These are phyloP conservation scores for Boechera divaricarpa DNA, from an alignment of 345 rosid genomes.

Conservation along the genomic window DNA sequence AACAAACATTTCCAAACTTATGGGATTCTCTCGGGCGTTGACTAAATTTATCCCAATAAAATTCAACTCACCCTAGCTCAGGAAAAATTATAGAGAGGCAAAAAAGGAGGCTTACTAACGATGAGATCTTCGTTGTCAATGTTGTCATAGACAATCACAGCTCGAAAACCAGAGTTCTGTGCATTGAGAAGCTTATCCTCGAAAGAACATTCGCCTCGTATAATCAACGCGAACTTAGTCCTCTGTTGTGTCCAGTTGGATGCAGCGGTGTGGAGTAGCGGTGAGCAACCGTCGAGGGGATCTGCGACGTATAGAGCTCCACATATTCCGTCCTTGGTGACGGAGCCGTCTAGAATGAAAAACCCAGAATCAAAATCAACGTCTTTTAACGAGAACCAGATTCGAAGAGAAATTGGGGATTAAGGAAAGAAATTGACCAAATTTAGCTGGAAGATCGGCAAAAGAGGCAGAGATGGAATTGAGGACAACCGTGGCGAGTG, in stretches of 20 bases:
- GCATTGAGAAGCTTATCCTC: constrained; percentile 65
- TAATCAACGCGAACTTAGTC: constrained; percentile 55
- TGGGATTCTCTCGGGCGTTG: too few species aligned
- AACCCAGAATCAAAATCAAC: not conserved
- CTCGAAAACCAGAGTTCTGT: constrained; percentile 59
- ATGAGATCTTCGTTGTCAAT: constrained; percentile 55
- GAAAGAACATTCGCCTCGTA: constrained; percentile 69
- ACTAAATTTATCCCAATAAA: too few species aligned
- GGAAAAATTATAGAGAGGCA: not conserved
- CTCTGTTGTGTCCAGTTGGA: constrained; percentile 44
- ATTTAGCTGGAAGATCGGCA: constrained; percentile 78
- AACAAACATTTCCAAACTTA: too few species aligned
- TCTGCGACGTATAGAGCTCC: constrained; percentile 68
- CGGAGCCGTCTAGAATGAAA: constrained; percentile 46
- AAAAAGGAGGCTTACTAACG: constrained; percentile 53
- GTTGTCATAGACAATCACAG: constrained; percentile 70
- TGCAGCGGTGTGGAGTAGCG: constrained; percentile 41
- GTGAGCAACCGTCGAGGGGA: constrained; percentile 67
- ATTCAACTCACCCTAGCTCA: too few species aligned
- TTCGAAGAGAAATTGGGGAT: not conserved
- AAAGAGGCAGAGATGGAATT: constrained; percentile 58
- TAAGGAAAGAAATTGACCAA: constrained; percentile 48
- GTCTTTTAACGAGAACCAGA: not conserved
- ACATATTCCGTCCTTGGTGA: constrained; percentile 51
- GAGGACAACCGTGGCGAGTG: constrained; percentile 57